Percentiles rank a stretch among this genome's conserved stretches.
phyloP scores from a whole-genome alignment of 2,329 filamentous ascomycete genomes.

The Botryosphaeria dothidea region DNA sequence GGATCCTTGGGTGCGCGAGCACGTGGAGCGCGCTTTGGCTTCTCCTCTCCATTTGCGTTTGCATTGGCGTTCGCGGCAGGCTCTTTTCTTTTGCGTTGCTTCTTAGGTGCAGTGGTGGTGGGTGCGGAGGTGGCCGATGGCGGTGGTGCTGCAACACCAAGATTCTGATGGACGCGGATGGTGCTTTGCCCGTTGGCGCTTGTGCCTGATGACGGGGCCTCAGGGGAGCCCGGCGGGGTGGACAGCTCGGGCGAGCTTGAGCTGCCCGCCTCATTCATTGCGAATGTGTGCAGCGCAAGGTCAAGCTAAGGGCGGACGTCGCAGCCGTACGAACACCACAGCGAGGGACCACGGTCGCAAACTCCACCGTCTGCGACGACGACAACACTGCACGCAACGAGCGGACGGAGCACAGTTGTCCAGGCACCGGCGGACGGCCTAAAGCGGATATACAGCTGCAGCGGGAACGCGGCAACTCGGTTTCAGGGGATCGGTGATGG shows the following conservation, averaged over 20 bases:
- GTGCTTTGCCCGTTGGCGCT: slow-evolving; percentile 33
- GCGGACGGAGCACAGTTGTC: neutral
- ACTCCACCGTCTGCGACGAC: slow-evolving; percentile 25
- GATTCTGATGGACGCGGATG: slow-evolving; percentile 26
- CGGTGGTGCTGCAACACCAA: slow-evolving; percentile 32
- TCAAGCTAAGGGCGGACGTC: slow-evolving; percentile 22
- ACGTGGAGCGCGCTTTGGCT: slow-evolving; percentile 48
- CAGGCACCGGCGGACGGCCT: slow-evolving; percentile 3
- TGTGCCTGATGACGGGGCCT: neutral
- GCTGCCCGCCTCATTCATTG: slow-evolving; percentile 31
- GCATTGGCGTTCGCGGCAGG: slow-evolving; percentile 33
- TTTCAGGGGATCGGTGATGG: slow-evolving; percentile 13
- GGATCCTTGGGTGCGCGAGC: slow-evolving; percentile 52
- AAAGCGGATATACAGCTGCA: slow-evolving; percentile 16
- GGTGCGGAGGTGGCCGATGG: slow-evolving; percentile 31
- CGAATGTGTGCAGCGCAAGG: slow-evolving; percentile 23
- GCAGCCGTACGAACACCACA: slow-evolving; percentile 8
- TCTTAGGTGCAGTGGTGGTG: slow-evolving; percentile 41
- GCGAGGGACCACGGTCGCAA: slow-evolving; percentile 23
- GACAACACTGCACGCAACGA: slow-evolving; percentile 7
- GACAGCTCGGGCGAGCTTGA: slow-evolving; percentile 39
- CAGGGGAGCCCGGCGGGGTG: slow-evolving; percentile 38
- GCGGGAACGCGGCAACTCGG: slow-evolving; percentile 2
- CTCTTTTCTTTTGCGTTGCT: slow-evolving; percentile 45
- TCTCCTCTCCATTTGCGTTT: slow-evolving; percentile 39